Evolutionary conservation across 805 yeast species (phyloP), one percentile per base, ranked within the genome.

Genomic region (Lachancea fermentati): DNA sequence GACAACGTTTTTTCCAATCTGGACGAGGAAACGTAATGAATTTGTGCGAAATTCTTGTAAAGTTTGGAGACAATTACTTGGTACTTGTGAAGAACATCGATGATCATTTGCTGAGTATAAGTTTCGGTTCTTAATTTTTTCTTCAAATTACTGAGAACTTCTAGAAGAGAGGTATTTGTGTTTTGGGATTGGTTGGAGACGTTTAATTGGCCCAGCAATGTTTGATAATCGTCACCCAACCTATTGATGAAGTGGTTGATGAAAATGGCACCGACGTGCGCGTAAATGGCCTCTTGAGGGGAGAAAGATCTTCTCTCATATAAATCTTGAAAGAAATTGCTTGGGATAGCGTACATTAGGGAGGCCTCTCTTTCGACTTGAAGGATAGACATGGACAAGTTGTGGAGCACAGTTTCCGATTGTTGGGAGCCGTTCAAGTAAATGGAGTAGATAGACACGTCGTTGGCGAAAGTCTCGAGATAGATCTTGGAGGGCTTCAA

Each of bases 311-410:
- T 83, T 37, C 70, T 62, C 46, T 82, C 79, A 58, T 89, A 89
- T 42, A 79, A 72, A 39, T 74, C 73, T 51, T 79, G 80, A 71
- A 89, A 91, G 52, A 78, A 72, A 57, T 87, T 85, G 63, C 84
- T 80, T 37, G 98, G 98, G 50, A 91, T 77, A 53, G 96, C 85
- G 66, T 85, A 93, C 50, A 91, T 72, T 54, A 93, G 73, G 4
- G 97, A 87, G 26, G 96, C 95, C 66, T 91, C 98, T 68, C 86
- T 88, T 57, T 85, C 81, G 46, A 91, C 83, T 69, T 91, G 97
- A 60, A 80, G 80, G 48, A 89, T 80, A 17, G 94, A 80, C 54
- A 83, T 72, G 54, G 87, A 91, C 34, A 59, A 47, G 25, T 56
- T 55, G 33, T 50, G 47, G 36, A 54, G 37, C 13, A 66, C 58